These are phyloP conservation scores for Darksidea phi DNA, from an alignment of 495 filamentous ascomycete genomes.

Conservation along the genomic window DNA sequence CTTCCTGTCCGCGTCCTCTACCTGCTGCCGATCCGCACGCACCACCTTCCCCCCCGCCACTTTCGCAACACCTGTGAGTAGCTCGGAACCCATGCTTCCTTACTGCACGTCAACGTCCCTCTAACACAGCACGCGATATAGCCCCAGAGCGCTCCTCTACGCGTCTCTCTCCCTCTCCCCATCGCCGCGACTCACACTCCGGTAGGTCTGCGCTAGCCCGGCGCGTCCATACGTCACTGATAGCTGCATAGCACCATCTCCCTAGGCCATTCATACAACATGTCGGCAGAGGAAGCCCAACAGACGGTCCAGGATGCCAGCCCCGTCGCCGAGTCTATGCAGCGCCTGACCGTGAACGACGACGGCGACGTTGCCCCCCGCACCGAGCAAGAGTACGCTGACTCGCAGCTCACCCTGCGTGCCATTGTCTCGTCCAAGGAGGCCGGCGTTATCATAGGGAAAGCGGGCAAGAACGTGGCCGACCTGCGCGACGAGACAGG, in stretches of 20 bases:
- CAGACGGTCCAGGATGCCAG: conserved; percentile 34
- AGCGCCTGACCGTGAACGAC: conserved; percentile 35
- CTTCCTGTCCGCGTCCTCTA: not conserved
- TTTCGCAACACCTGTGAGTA: conserved; percentile 36
- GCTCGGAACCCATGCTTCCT: conserved; percentile 32
- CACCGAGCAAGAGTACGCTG: conserved; percentile 94
- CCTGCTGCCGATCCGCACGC: conserved; percentile 25
- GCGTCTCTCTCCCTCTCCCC: conserved; percentile 22
- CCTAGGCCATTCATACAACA: conserved; percentile 35
- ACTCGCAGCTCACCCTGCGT: conserved; percentile 84
- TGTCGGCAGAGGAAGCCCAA: conserved; percentile 43
- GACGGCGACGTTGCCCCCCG: conserved; percentile 40
- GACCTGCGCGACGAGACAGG: conserved; percentile 96
- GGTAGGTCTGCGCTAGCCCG: conserved; percentile 12
- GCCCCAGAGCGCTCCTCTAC: conserved; percentile 10
- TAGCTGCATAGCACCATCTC: conserved; percentile 11
- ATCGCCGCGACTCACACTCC: conserved; percentile 21
- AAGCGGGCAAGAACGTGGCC: conserved; percentile 96
- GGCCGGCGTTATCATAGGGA: conserved; percentile 97
- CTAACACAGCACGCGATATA: conserved; percentile 20
- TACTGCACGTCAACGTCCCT: conserved; percentile 29
- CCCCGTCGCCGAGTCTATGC: conserved; percentile 38
- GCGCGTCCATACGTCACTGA: conserved; percentile 21
- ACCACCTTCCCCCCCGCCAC: conserved; percentile 35
- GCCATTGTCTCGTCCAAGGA: conserved; percentile 98